Evolutionary conservation across 192 early-diverging fungal genomes (phyloP).

Genomic region (Coemansia sp.): DNA sequence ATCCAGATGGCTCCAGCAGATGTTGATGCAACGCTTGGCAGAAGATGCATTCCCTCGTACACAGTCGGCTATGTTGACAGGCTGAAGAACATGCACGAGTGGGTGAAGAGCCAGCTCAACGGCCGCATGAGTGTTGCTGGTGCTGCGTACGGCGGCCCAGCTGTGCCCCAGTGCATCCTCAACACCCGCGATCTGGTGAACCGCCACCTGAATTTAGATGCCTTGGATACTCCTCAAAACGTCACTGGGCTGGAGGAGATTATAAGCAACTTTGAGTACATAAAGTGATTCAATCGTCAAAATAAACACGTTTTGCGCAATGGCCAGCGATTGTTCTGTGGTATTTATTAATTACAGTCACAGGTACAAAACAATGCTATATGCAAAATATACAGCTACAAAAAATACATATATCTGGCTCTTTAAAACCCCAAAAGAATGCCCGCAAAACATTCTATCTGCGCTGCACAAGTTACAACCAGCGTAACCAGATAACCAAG

Average conservation of each 20-base stretch:
- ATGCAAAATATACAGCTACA: too few species aligned
- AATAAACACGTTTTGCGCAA: background rate
- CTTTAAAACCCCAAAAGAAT: too few species aligned
- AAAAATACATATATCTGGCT: too few species aligned
- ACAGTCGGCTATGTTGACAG: slow-evolving; percentile 75
- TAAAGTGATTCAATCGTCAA: background rate
- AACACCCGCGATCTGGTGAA: slow-evolving; percentile 65
- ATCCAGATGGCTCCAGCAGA: slow-evolving; percentile 55
- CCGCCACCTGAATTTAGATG: slow-evolving; percentile 51
- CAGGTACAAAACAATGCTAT: too few species aligned
- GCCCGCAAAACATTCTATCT: slow-evolving; percentile 21
- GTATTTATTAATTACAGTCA: too few species aligned
- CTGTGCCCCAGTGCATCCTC: slow-evolving; percentile 79
- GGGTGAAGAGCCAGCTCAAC: slow-evolving; percentile 51
- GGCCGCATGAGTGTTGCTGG: slow-evolving; percentile 73
- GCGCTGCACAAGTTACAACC: slow-evolving; percentile 14
- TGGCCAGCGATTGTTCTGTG: background rate
- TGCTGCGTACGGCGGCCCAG: slow-evolving; percentile 79
- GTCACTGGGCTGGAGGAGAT: slow-evolving; percentile 45
- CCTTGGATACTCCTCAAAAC: slow-evolving; percentile 35
- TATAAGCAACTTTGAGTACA: slow-evolving; percentile 25
- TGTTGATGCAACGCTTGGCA: slow-evolving; percentile 60
- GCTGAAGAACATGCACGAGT: slow-evolving; percentile 64
- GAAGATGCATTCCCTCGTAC: slow-evolving; percentile 88
- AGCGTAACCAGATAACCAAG: too few species aligned